Base-by-base conservation (phyloP, 148 eudicot genomes). In the Rhododendron henanense region DNA sequence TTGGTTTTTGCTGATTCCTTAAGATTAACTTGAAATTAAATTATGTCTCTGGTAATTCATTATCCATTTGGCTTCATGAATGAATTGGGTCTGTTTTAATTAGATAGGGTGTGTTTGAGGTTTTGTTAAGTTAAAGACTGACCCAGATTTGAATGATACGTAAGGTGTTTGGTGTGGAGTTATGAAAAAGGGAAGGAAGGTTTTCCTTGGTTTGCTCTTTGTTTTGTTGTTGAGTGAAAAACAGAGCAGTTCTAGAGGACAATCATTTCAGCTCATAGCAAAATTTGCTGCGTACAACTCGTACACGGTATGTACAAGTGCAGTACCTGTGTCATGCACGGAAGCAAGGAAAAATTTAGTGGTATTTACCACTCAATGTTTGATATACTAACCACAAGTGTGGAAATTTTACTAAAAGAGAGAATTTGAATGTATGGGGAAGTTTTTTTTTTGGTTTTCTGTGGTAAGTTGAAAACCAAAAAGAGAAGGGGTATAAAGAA, bases 201-300 rank as follows among this genome's bases (percentile, higher is more conserved):
- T 48, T 21, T 80, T 57, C 35, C 45, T 59, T 55, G 50, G 48
- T 82, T 45, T 61, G 3, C 63, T 25, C 10, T 44, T 15, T 44
- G 77, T 83, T 65, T n/a, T 23, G n/a, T 45, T 39, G 84, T 41
- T 65, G 77, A 45, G 77, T 41, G 44, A 83, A 41, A 65, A 67
- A 11, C 78, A 67, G 61, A 16, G 44, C 13, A 83, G 47, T 28
- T 47, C 21, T n/a, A 44, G 35, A 41, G 6, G 76, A 65, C 8
- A 63, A 63, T 6, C 14, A 83, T 44, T 69, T 11, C 75, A 11
- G 75, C 16, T 69, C 35, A 3, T 25, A 25, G 75, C 75, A 69
- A 25, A 28, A 67, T 25, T 47, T 44, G 31, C 3, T 45, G 25
- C 50, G 0, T 78, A 1, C 31, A 23, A 23, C 10, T 41, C 21